Evolutionary conservation across 31 red algal genomes (phyloP).

Genomic region (Bonnemaisonia californica): DNA sequence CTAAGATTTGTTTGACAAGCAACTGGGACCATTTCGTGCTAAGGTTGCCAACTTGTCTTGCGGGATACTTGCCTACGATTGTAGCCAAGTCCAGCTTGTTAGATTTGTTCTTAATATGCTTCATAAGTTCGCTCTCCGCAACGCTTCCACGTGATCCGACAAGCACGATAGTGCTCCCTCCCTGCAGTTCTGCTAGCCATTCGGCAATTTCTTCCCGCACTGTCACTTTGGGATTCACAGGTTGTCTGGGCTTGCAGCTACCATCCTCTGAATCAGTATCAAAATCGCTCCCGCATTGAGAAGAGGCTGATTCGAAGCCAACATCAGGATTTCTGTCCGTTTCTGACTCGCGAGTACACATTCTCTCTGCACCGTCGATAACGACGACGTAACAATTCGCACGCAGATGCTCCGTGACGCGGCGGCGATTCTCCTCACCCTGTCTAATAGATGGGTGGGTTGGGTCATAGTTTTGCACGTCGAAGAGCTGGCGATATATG

Average conservation of each 20-base stretch:
- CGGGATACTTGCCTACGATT: conserved; percentile 38
- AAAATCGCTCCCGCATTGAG: conserved; percentile 26
- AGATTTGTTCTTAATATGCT: conserved; percentile 30
- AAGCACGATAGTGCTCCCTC: conserved; percentile 28
- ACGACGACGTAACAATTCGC: conserved; percentile 26
- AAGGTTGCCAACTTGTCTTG: neutral
- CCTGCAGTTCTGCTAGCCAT: conserved; percentile 41
- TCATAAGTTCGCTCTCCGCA: conserved; percentile 37
- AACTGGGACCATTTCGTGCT: conserved; percentile 11
- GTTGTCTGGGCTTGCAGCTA: conserved; percentile 11
- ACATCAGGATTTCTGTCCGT: neutral
- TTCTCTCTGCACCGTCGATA: conserved; percentile 30
- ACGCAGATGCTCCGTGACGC: conserved; percentile 35
- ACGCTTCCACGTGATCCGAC: conserved; percentile 33
- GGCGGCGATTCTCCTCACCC: conserved; percentile 19
- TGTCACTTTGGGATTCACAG: neutral
- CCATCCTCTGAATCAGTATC: conserved; percentile 39
- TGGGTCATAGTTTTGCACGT: conserved; percentile 30
- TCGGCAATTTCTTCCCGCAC: conserved; percentile 25
- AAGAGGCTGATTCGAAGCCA: conserved; percentile 8
- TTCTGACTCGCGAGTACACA: conserved; percentile 18
- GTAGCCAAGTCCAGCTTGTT: conserved; percentile 43
- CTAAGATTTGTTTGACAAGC: conserved; percentile 32
- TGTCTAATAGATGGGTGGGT: neutral
- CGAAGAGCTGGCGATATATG: conserved; percentile 36